Base-by-base conservation (phyloP, 208 protist genomes). In the Acanthamoeba rhysodes region DNA sequence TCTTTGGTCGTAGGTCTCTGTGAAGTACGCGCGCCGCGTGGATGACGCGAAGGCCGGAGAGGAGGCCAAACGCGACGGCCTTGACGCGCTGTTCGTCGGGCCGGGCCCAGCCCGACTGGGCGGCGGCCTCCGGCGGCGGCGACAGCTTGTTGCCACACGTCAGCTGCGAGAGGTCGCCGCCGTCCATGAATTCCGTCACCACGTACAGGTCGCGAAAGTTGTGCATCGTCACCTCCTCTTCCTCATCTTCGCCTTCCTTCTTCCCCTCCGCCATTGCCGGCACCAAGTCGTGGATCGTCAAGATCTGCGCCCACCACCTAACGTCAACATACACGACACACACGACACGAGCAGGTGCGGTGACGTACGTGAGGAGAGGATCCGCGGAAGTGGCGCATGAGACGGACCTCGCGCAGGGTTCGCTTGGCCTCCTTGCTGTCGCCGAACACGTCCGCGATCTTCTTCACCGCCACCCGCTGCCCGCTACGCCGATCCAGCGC, bases 391-490 rank as follows among this genome's bases (percentile, higher is more conserved):
- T 98, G 98, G 4, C 98, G 97, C 94, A 99, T 97, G 64, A 99
- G 98, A 92, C 98, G 97, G 96, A 99, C 98, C 96, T 99, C 99
- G 18, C 99, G 97, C 32, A 99, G 96, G 45, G 99, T 99, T 2
- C 99, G 98, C 95, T 99, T 99, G 12, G 98, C 97, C 72, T 99
- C 99, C 14, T 85, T 85, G 14, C 9, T n/a, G 45, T 85, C 76
- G n/a, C 45, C 76, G 45, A 85, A 85, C 24, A 85, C 76, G 76
- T 85, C 45, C 22, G 45, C 45, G 29, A 85, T 85, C 96, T 99
- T 99, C 96, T 99, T 99, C 93, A 99, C 99, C 9, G 99, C 99
- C 0, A 99, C 98, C 27, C 76, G 76, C 48, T 34, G 34, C 48
- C 76, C 76, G 45, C 85, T 91, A 10, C 59, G 57, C 18, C 57